These are phyloP conservation scores for Fusarium torulosum DNA, from an alignment of 2,329 filamentous ascomycete genomes.

Conservation along the genomic window DNA sequence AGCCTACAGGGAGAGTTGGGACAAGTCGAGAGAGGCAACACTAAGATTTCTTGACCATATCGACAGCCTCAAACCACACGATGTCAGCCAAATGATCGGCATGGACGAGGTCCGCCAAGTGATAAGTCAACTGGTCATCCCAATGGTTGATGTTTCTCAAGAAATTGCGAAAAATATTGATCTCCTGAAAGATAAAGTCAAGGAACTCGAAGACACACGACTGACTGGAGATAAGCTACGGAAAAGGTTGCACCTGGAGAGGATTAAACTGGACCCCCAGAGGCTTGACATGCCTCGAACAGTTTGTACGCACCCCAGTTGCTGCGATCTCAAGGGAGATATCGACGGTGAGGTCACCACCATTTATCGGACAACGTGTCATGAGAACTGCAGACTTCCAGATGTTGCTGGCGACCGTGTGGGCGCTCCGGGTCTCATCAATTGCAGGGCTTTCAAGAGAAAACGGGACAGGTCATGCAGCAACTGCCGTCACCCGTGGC, in stretches of 20 bases:
- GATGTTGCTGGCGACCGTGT: slow-evolving; percentile 13
- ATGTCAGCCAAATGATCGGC: slow-evolving; percentile 34
- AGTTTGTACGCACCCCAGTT: slow-evolving; percentile 14
- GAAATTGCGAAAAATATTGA: slow-evolving; percentile 19
- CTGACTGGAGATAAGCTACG: not conserved
- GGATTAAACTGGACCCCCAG: not conserved
- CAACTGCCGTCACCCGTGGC: slow-evolving; percentile 21
- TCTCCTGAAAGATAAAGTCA: not conserved
- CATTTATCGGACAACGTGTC: slow-evolving; percentile 35
- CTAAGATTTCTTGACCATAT: slow-evolving; percentile 23
- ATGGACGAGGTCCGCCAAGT: slow-evolving; percentile 30
- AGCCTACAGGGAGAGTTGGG: slow-evolving; percentile 33
- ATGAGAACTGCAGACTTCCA: slow-evolving; percentile 17
- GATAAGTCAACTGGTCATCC: slow-evolving; percentile 21
- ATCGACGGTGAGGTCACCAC: not conserved
- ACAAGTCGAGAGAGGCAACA: slow-evolving; percentile 25
- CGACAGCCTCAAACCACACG: slow-evolving; percentile 23
- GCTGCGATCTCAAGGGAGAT: slow-evolving; percentile 25
- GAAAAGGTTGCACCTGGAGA: slow-evolving; percentile 14
- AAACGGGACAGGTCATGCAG: not conserved
- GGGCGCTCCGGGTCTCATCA: slow-evolving; percentile 1
- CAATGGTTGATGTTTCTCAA: slow-evolving; percentile 36
- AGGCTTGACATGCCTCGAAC: slow-evolving; percentile 22
- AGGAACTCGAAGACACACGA: slow-evolving; percentile 10
- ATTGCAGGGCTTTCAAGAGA: slow-evolving; percentile 9